A percentile compares a stretch with the other conserved stretches of the same genome.
These are phyloP conservation scores for Ramaria sp. DNA, from an alignment of 768 basidiomycete species.

Conservation along the genomic window DNA sequence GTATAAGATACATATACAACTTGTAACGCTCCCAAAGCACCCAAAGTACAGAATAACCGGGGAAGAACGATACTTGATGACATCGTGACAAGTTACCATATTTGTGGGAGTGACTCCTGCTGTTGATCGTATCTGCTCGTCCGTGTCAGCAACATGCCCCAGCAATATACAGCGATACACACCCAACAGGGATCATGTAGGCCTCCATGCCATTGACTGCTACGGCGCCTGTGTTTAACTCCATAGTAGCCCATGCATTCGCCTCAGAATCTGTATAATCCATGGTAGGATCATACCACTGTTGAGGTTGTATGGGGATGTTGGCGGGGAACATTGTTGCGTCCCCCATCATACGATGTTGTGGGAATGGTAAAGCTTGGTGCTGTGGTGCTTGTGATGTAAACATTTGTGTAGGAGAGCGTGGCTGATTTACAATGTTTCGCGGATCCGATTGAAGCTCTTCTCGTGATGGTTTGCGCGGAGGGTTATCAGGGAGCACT, in stretches of 20 bases:
- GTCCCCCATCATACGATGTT: constrained; percentile 33
- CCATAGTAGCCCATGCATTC: constrained; percentile 8
- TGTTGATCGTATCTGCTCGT: constrained; percentile 6
- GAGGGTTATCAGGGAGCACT: constrained; percentile 20
- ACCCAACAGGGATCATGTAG: constrained; percentile 58
- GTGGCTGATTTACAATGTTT: constrained; percentile 36
- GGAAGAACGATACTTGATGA: neutral
- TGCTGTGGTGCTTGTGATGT: constrained; percentile 18
- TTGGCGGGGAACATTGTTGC: neutral
- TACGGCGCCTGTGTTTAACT: constrained; percentile 9
- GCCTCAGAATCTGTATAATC: neutral
- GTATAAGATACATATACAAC: neutral
- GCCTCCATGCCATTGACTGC: constrained; percentile 70
- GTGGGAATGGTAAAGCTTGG: constrained; percentile 23
- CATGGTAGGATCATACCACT: constrained; percentile 6
- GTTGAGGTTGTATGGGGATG: neutral
- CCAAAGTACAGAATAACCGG: neutral
- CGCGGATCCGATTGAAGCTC: neutral
- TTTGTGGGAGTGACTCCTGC: constrained; percentile 8
- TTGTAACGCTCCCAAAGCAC: neutral
- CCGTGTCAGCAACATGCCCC: constrained; percentile 12
- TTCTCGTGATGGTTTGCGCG: neutral
- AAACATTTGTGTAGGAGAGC: constrained; percentile 37
- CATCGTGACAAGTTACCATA: constrained; percentile 1
- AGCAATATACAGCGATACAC: constrained; percentile 3